These are phyloP conservation scores for Diaporthe vexans DNA, from an alignment of 2,329 filamentous ascomycete species.

Conservation along the genomic window DNA sequence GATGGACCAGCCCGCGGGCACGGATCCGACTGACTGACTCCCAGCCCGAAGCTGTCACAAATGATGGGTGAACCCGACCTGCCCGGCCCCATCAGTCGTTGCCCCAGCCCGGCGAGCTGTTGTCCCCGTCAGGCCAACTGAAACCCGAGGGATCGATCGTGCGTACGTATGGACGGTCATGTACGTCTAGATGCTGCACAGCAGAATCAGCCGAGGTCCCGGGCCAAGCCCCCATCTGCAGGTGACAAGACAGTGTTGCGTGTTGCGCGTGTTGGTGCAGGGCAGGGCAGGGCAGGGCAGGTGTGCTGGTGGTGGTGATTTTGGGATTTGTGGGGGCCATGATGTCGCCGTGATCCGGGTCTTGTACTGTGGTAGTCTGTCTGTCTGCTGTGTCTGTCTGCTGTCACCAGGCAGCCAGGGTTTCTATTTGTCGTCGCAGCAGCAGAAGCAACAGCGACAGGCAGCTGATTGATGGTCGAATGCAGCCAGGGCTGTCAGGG, in stretches of 20 bases:
- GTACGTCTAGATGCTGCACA: not conserved
- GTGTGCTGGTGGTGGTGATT: not conserved
- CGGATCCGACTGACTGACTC: conserved; percentile 27
- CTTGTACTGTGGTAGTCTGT: too few species aligned
- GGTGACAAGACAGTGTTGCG: too few species aligned
- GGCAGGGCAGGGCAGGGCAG: too few species aligned
- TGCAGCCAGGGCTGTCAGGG: conserved; percentile 14
- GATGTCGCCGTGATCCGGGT: not conserved
- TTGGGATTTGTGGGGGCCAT: not conserved
- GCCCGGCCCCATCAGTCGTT: not conserved
- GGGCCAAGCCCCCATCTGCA: not conserved
- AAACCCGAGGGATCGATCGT: conserved; percentile 20
- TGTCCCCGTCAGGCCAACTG: conserved; percentile 22
- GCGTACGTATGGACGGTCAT: not conserved
- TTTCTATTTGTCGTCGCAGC: not conserved
- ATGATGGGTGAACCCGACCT: conserved; percentile 27
- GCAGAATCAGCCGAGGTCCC: conserved; percentile 2
- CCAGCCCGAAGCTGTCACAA: conserved; percentile 28
- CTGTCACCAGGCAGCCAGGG: not conserved
- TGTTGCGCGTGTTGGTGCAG: too few species aligned
- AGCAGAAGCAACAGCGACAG: not conserved
- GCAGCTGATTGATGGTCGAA: conserved; percentile 8
- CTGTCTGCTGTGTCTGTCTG: not conserved
- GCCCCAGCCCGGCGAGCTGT: conserved; percentile 4
- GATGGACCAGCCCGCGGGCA: conserved; percentile 14